Conservation (phyloP, 192 early-diverging fungal genomes). For the Tieghemiomyces parasiticus region DNA sequence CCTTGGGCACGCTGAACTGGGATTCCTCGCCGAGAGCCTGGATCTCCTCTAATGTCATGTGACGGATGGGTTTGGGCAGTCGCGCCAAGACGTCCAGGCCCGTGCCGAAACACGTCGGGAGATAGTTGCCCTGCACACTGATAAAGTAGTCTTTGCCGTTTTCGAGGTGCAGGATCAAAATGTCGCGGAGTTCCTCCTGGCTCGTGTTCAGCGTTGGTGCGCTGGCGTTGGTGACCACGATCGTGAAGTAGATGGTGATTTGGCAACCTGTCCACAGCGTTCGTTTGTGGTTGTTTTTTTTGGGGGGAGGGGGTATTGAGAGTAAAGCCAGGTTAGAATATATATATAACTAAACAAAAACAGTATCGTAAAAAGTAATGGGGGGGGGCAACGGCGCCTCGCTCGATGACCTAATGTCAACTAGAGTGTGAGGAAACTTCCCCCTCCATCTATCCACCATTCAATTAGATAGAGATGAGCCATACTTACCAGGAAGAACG, state of each 20-base stretch:
- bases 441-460: too few relatives aligned
- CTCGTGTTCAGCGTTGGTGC: constrained; percentile 39
- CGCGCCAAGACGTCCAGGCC: constrained; percentile 47
- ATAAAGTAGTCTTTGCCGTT: constrained; percentile 80
- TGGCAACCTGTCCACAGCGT: constrained; percentile 9
- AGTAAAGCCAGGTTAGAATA: too few relatives aligned
- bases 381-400: too few relatives aligned
- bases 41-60: constrained; percentile 29
- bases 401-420: too few relatives aligned
- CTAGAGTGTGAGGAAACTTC: too few relatives aligned
- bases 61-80: constrained; percentile 37
- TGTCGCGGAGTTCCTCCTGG: constrained; percentile 46
- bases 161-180: constrained; percentile 66
- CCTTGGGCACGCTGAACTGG: constrained; percentile 26
- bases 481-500: constrained; percentile 57
- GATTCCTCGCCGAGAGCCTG: constrained; percentile 20
- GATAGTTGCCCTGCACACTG: constrained; percentile 49
- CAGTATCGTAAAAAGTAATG: too few relatives aligned
- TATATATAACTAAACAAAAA: too few relatives aligned
- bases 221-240: constrained; percentile 32
- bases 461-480: too few relatives aligned
- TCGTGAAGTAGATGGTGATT: constrained; percentile 37
- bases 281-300: too few relatives aligned
- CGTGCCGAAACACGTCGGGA: constrained; percentile 59
- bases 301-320: too few relatives aligned